Conservation (phyloP, 495 filamentous ascomycete species). For the Talaromyces nanjingensis region DNA sequence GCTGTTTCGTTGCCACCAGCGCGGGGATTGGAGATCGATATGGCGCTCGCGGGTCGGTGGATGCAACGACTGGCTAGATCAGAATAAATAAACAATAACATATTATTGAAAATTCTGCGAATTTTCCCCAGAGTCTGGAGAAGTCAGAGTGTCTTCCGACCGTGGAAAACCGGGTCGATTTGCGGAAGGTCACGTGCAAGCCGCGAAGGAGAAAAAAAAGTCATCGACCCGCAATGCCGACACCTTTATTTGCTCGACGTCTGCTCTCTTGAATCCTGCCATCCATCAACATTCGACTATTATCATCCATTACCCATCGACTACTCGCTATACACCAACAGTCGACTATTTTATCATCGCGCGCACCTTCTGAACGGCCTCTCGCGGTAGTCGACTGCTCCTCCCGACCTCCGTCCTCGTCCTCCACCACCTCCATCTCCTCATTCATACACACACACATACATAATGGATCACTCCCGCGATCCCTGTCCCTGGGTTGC, state of each 20-base stretch:
- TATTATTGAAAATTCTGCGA: background rate
- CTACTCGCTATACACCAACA: background rate
- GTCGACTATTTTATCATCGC: background rate
- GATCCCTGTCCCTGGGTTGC: conserved; percentile 97
- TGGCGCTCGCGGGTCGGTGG: background rate
- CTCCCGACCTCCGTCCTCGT: background rate
- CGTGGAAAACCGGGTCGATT: conserved; percentile 1
- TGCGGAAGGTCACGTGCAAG: background rate
- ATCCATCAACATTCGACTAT: background rate
- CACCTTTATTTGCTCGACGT: background rate
- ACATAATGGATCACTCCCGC: conserved; percentile 82
- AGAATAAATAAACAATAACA: background rate
- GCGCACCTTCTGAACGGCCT: background rate
- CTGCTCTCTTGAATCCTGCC: background rate
- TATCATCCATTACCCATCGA: background rate
- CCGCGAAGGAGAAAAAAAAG: background rate
- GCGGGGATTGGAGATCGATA: background rate
- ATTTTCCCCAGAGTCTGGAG: background rate
- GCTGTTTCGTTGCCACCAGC: background rate
- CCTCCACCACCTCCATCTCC: conserved; percentile 5
- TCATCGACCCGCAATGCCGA: conserved; percentile 4
- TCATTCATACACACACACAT: conserved; percentile 9
- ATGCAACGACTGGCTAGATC: background rate
- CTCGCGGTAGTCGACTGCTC: background rate
- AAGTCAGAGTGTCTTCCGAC: background rate